Evolutionary conservation across 352 stramenopile genomes (phyloP).

Genomic region (Aphanomyces stellatus): DNA sequence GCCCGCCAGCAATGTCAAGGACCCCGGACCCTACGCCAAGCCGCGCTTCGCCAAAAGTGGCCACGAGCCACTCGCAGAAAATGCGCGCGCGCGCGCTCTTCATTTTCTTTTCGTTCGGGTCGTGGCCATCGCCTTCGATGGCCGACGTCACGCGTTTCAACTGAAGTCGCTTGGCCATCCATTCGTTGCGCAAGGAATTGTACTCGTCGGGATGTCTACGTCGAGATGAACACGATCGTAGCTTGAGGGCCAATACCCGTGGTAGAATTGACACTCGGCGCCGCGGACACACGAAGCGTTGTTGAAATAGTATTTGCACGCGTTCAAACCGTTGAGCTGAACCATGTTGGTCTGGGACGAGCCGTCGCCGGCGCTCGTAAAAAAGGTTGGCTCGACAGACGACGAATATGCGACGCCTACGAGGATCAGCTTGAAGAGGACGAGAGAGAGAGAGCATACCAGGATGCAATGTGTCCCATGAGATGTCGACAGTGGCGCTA

Average conservation of each 20-base stretch:
- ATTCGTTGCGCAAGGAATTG: constrained; percentile 43
- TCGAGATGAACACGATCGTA: background rate
- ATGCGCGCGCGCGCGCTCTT: constrained; percentile 64
- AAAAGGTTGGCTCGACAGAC: background rate
- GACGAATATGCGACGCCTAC: background rate
- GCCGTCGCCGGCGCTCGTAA: background rate
- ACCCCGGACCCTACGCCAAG: constrained; percentile 49
- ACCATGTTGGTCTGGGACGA: constrained; percentile 7
- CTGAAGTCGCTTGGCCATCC: constrained; percentile 50
- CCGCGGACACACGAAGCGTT: constrained; percentile 58
- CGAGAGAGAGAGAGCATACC: constrained; percentile 13
- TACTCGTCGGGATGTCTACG: constrained; percentile 24
- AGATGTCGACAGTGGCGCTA: constrained; percentile 28
- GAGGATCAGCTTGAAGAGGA: constrained; percentile 31
- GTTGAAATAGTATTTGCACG: constrained; percentile 82
- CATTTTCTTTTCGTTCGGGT: constrained; percentile 57
- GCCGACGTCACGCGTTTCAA: constrained; percentile 48
- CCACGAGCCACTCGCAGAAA: constrained; percentile 70
- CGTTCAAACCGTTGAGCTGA: constrained; percentile 24
- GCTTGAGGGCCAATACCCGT: constrained; percentile 25
- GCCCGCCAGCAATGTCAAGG: constrained; percentile 72
- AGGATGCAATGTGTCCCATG: constrained; percentile 51
- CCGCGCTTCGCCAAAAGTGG: constrained; percentile 43
- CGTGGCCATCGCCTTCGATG: constrained; percentile 47
- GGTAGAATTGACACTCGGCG: constrained; percentile 53